phyloP scores from a whole-genome alignment of 805 yeast genomes.

The Teunomyces pallodes region DNA sequence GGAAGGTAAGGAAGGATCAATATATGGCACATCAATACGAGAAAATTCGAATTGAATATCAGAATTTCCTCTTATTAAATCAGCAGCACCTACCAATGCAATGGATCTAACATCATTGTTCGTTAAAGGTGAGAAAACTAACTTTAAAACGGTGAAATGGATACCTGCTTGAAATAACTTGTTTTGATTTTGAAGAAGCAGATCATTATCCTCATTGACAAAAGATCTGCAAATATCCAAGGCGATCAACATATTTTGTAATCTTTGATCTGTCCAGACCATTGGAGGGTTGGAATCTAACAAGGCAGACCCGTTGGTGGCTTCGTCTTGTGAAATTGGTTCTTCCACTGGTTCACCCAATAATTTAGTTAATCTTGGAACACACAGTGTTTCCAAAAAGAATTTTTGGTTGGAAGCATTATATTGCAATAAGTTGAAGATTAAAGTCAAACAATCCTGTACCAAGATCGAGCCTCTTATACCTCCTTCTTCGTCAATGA shows the following conservation, averaged over 20 bases:
- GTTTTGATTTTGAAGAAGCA: slow-evolving; percentile 58
- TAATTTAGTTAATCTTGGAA: slow-evolving; percentile 60
- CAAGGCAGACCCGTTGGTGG: slow-evolving; percentile 16
- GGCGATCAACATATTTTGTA: slow-evolving; percentile 61
- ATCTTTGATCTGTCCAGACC: slow-evolving; percentile 76
- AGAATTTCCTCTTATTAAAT: slow-evolving; percentile 64
- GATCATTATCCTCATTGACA: slow-evolving; percentile 68
- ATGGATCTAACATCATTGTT: slow-evolving; percentile 64
- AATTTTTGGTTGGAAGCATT: slow-evolving; percentile 88
- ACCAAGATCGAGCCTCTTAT: slow-evolving; percentile 85
- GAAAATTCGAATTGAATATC: slow-evolving; percentile 70
- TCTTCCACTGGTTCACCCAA: slow-evolving; percentile 59
- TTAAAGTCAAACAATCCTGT: slow-evolving; percentile 79
- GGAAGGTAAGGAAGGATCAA: slow-evolving; percentile 68
- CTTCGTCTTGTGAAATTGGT: slow-evolving; percentile 22
- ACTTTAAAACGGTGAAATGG: slow-evolving; percentile 59
- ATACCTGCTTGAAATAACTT: slow-evolving; percentile 60
- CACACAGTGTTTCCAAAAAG: slow-evolving; percentile 81
- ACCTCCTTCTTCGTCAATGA: slow-evolving; percentile 85
- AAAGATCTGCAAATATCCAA: slow-evolving; percentile 73
- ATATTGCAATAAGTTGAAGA: slow-evolving; percentile 70
- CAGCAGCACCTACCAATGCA: slow-evolving; percentile 75
- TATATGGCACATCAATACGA: slow-evolving; percentile 85
- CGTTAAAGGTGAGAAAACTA: slow-evolving; percentile 66
- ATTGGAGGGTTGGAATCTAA: slow-evolving; percentile 33